Evolutionary conservation across 2,329 filamentous ascomycete species (phyloP).

Genomic region (Madurella mycetomatis): DNA sequence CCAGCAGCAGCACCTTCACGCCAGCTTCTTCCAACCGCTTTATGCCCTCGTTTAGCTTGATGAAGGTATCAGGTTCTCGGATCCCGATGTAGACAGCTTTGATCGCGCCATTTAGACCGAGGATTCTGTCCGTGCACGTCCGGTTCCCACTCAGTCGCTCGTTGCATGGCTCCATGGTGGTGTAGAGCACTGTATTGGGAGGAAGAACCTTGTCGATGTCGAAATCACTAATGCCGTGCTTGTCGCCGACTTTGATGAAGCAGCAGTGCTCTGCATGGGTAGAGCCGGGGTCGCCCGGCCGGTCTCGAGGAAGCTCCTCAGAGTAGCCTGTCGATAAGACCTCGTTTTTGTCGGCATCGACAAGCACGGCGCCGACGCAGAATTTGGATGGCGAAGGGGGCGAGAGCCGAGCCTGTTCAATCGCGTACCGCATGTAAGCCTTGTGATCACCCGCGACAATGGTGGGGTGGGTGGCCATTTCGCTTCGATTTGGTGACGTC

Average conservation of each 20-base stretch:
- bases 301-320: constrained; percentile 35
- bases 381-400: constrained; percentile 37
- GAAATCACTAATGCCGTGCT: constrained; percentile 32
- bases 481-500: neutral
- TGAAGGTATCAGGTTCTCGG: too few relatives aligned
- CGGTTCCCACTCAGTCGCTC: constrained; percentile 15
- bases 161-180: constrained; percentile 44
- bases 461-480: neutral
- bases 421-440: constrained; percentile 37
- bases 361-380: constrained; percentile 40
- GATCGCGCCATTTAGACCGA: too few relatives aligned
- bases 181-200: constrained; percentile 38
- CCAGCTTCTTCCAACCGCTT: too few relatives aligned
- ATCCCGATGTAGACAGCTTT: too few relatives aligned
- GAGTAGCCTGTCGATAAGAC: constrained; percentile 42
- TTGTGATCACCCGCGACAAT: constrained; percentile 29
- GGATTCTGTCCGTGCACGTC: too few relatives aligned
- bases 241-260: constrained; percentile 41
- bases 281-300: constrained; percentile 35
- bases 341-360: constrained; percentile 33
- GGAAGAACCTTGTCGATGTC: constrained; percentile 36
- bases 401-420: constrained; percentile 34
- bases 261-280: constrained; percentile 43
- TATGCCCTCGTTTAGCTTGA: too few relatives aligned
- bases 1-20: too few relatives aligned